A percentile compares a stretch with the other conserved stretches of the same genome.
Conservation (phyloP, 2,329 filamentous ascomycete species). For the Trichoderma gracile region DNA sequence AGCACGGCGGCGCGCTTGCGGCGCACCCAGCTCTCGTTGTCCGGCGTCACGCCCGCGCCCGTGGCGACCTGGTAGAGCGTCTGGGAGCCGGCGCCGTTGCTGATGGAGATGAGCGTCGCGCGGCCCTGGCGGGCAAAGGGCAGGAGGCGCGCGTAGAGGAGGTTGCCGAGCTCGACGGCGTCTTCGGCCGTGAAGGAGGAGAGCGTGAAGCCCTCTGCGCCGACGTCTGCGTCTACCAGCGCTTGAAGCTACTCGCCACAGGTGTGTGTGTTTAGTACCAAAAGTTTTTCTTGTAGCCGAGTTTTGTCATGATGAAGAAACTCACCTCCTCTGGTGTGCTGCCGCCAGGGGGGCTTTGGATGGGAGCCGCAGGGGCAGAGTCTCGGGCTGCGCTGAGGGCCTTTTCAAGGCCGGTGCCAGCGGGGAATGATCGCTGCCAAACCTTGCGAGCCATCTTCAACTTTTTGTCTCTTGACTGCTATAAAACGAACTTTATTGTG, state of each 20-base stretch:
- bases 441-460: constrained; percentile 39
- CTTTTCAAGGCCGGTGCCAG: constrained; percentile 34
- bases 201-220: constrained; percentile 48
- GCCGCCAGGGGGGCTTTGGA: constrained; percentile 24
- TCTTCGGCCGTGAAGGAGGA: constrained; percentile 62
- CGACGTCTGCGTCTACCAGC: constrained; percentile 33
- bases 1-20: constrained; percentile 73
- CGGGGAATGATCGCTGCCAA: constrained; percentile 33
- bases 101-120: constrained; percentile 64
- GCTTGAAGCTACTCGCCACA: constrained; percentile 36
- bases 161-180: constrained; percentile 65
- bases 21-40: constrained; percentile 70
- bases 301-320: not conserved
- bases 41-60: constrained; percentile 65
- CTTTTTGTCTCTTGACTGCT: not conserved
- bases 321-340: constrained; percentile 25
- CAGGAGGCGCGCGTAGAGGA: constrained; percentile 63
- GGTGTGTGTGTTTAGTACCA: too few relatives aligned
- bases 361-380: constrained; percentile 22
- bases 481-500: too few relatives aligned
- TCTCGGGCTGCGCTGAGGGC: constrained; percentile 31
- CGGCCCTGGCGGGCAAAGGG: constrained; percentile 41
- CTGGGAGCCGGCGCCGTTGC: constrained; percentile 58
- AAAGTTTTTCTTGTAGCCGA: too few relatives aligned
- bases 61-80: constrained; percentile 70